These are phyloP conservation scores for Fagopyrum tataricum DNA, from an alignment of 148 eudicot genomes.

Conservation along the genomic window DNA sequence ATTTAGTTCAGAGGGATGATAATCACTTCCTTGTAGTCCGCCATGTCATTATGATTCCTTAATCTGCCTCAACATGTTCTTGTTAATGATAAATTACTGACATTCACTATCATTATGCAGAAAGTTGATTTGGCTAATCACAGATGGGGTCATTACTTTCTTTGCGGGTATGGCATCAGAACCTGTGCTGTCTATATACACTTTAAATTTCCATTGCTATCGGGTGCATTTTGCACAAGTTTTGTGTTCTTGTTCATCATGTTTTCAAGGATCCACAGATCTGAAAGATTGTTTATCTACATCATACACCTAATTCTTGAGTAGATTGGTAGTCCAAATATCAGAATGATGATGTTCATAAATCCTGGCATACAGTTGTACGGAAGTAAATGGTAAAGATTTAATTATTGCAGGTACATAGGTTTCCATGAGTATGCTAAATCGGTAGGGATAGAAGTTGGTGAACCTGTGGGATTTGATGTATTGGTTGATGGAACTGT, in stretches of 20 bases:
- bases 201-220: neutral
- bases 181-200: neutral
- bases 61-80: slow-evolving; percentile 7
- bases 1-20: neutral
- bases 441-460: slow-evolving; percentile 64
- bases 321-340: neutral
- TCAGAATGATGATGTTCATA: neutral
- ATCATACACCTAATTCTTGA: neutral
- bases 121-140: slow-evolving; percentile 88
- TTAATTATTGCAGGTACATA: slow-evolving; percentile 54
- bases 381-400: slow-evolving; percentile 13
- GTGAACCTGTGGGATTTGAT: slow-evolving; percentile 77
- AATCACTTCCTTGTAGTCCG: neutral
- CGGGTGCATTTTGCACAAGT: neutral
- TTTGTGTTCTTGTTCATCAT: neutral
- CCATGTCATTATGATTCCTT: neutral
- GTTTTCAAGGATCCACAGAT: neutral
- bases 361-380: neutral
- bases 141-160: slow-evolving; percentile 95
- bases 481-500: slow-evolving; percentile 92
- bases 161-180: slow-evolving; percentile 67
- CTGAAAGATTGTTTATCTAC: neutral
- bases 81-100: neutral
- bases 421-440: slow-evolving; percentile 79
- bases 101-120: slow-evolving; percentile 29